Percentiles rank a stretch among this genome's conserved stretches.
These are phyloP conservation scores for Colletotrichum incanum DNA, from an alignment of 2,329 filamentous ascomycete genomes.

Conservation along the genomic window DNA sequence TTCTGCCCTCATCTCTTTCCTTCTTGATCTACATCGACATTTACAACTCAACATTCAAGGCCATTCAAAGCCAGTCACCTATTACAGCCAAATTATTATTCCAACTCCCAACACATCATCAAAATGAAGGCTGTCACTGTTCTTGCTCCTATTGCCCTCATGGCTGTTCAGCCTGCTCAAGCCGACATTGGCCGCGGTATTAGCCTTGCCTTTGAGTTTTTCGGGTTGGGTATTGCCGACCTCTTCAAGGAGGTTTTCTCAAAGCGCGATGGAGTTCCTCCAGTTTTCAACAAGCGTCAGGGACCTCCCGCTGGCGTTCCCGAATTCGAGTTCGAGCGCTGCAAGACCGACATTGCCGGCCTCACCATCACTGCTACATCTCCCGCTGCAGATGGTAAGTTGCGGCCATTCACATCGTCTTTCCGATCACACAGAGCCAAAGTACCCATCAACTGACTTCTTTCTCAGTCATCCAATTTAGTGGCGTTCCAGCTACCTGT, in stretches of 20 bases:
- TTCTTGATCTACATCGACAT: no score
- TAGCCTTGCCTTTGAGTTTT: constrained; percentile 28
- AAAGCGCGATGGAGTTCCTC: background rate
- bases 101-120: background rate
- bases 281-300: background rate
- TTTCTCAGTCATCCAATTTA: constrained; percentile 13
- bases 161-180: constrained; percentile 31
- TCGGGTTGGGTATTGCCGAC: constrained; percentile 30
- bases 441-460: no score
- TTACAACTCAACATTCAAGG: no score
- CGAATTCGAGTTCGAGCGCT: constrained; percentile 41
- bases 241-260: constrained; percentile 19
- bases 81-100: no score
- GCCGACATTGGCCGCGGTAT: constrained; percentile 29
- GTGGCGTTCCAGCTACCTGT: constrained; percentile 44
- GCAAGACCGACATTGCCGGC: constrained; percentile 32
- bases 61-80: no score
- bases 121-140: constrained; percentile 33
- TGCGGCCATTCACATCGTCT: background rate
- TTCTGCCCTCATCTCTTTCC: no score
- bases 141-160: constrained; percentile 31
- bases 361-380: constrained; percentile 33
- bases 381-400: constrained; percentile 30
- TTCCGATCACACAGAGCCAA: no score
- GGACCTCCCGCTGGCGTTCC: constrained; percentile 31